phyloP scores from a whole-genome alignment of 1,139 yeast genomes.

The Lizanozyma gosingica region DNA sequence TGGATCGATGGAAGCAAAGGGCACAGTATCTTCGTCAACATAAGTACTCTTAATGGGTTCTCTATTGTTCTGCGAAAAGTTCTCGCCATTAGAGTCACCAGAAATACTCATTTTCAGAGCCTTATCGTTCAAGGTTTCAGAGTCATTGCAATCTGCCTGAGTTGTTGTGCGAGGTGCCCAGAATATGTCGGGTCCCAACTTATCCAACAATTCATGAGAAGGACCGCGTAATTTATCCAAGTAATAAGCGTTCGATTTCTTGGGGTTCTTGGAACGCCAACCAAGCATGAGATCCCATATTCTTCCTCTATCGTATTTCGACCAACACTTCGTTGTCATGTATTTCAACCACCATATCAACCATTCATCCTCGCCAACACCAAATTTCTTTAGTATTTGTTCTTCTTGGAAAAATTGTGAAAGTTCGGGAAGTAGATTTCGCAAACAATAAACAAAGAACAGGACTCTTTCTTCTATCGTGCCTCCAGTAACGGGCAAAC shows the following conservation, averaged over 20 bases:
- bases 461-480: slow-evolving; percentile 63
- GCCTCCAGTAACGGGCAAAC: slow-evolving; percentile 53
- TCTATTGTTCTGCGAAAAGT: background rate
- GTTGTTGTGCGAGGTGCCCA: slow-evolving; percentile 22
- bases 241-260: slow-evolving; percentile 24
- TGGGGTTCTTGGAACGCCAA: slow-evolving; percentile 49
- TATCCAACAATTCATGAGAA: slow-evolving; percentile 15
- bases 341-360: slow-evolving; percentile 91
- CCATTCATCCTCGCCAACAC: slow-evolving; percentile 78
- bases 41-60: no score
- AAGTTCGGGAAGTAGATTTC: slow-evolving; percentile 65
- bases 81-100: background rate
- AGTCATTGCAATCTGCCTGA: slow-evolving; percentile 8
- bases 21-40: slow-evolving; percentile 11
- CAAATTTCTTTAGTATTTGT: slow-evolving; percentile 55
- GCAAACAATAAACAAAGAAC: slow-evolving; percentile 59
- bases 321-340: slow-evolving; percentile 85
- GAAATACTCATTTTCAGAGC: background rate
- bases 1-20: slow-evolving; percentile 64
- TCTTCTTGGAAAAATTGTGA: slow-evolving; percentile 76
- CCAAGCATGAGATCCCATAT: slow-evolving; percentile 85
- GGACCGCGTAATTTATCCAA: slow-evolving; percentile 22
- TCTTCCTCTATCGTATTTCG: slow-evolving; percentile 73
- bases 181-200: slow-evolving; percentile 37
- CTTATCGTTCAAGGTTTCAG: slow-evolving; percentile 1